Base-by-base conservation (phyloP, 495 filamentous ascomycete species). In the Apiosordaria backusii region DNA sequence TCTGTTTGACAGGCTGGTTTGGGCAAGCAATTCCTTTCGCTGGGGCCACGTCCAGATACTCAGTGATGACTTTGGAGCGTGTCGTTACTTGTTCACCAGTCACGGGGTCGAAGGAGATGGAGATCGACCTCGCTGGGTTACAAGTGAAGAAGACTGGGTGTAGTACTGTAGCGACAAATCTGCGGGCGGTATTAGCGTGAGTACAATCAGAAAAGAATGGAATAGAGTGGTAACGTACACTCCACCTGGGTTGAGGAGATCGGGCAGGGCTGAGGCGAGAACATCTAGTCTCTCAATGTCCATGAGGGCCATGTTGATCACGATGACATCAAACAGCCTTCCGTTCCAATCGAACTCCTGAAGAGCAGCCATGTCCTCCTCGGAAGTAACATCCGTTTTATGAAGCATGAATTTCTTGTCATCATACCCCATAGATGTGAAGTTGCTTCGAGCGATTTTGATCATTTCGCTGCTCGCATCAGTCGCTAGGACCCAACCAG, bases 271-370 rank as follows among this genome's bases (percentile, higher is more conserved):
- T 26, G 64, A 40, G n/a, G 70, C 80, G 2, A 81, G 68, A 22
- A 74, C 71, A 13, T 73, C 72, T 16, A 81, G 65, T 0, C 67
- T 71, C n/a, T 75, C 65, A 13, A 82, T 61, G 59, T 82, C 80
- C 80, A 81, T 82, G 19, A 81, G 66, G 18, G 80, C 80, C 78
- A 81, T 81, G 66, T 81, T 82, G 60, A 78, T 74, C 61, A 76
- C 52, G 9, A 80, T 57, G 7, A 78, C 62, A 19, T 75, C 75
- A 62, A 79, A 80, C 50, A 22, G 0, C 2, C 69, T 70, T 60
- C 67, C 65, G 29, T 55, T 35, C 66, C 63, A 19, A 6, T 55
- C 16, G 4, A 19, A 19, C 18, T 21, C 52, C 9, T 55, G 0
- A 15, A 80, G 54, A 1, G 22, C 23, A 23, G 40, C 63, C 61